These are phyloP conservation scores for Mimosa bimucronata DNA, from an alignment of 306 rosid species.

Conservation along the genomic window DNA sequence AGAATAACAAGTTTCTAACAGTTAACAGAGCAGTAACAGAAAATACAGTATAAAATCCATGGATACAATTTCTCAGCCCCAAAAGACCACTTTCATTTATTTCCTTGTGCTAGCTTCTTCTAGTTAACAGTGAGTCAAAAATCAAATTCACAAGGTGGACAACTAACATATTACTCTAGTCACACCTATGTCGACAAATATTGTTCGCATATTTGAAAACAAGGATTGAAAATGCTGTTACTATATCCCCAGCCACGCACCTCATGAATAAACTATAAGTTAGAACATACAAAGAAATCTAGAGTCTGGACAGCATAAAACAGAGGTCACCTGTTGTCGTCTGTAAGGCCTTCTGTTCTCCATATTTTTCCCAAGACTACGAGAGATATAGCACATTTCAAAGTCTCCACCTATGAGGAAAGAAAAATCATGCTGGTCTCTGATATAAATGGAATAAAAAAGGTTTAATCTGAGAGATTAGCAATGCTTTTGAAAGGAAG, in stretches of 20 bases:
- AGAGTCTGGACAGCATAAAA: not conserved
- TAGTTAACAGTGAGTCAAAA: conserved; percentile 6
- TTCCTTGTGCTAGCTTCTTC: conserved; percentile 18
- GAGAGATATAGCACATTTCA: conserved; percentile 89
- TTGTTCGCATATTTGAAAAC: not conserved
- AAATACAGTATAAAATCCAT: conserved; percentile 24
- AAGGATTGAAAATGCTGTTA: conserved; percentile 3
- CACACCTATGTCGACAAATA: not conserved
- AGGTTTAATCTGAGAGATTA: not conserved
- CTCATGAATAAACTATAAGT: conserved; percentile 9
- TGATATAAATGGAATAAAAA: conserved; percentile 12
- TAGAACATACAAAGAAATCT: not conserved
- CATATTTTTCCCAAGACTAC: conserved; percentile 67
- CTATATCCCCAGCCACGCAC: conserved; percentile 26
- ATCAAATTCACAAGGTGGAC: conserved; percentile 30
- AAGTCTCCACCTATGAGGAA: conserved; percentile 72
- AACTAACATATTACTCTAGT: conserved; percentile 20
- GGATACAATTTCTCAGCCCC: not conserved
- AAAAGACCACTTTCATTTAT: conserved; percentile 18
- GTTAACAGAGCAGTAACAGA: not conserved
- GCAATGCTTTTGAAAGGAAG: conserved; percentile 16
- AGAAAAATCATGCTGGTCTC: conserved; percentile 22
- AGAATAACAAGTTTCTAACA: not conserved
- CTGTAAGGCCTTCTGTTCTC: conserved; percentile 81
- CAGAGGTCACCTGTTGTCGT: conserved; percentile 70